These are phyloP conservation scores for Posidonia oceanica DNA, from an alignment of 116 monocot genomes.

Conservation along the genomic window DNA sequence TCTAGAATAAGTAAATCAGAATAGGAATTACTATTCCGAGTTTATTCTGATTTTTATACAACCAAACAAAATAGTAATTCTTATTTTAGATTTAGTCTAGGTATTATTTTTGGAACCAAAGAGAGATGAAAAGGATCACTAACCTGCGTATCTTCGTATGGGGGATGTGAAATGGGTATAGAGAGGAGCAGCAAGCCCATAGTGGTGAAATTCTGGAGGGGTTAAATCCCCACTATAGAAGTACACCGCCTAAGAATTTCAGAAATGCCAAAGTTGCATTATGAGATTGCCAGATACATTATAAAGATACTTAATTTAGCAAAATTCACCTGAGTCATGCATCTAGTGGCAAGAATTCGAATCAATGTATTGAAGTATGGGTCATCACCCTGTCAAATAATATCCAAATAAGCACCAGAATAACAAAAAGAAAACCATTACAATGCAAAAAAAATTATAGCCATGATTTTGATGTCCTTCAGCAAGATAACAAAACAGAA, in stretches of 20 bases:
- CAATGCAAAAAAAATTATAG: neutral
- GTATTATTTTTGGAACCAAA: too few species aligned
- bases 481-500: too few species aligned
- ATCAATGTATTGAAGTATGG: conserved; percentile 96
- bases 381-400: conserved; percentile 60
- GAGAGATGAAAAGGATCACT: too few species aligned
- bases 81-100: too few species aligned
- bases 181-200: conserved; percentile 87
- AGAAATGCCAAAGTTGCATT: neutral
- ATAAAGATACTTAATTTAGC: neutral
- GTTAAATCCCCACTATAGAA: conserved; percentile 92
- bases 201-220: conserved; percentile 69
- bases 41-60: too few species aligned
- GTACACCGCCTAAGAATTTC: conserved; percentile 66
- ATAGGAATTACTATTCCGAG: too few species aligned
- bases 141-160: conserved; percentile 96
- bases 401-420: neutral
- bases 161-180: conserved; percentile 99
- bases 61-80: too few species aligned
- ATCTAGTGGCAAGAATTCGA: conserved; percentile 91
- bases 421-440: neutral
- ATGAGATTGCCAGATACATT: neutral
- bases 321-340: conserved; percentile 87
- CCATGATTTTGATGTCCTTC: neutral
- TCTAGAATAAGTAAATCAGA: too few species aligned